Evolutionary conservation across 176 grass and related monocot species (phyloP).

Genomic region (Oryza coarctata): DNA sequence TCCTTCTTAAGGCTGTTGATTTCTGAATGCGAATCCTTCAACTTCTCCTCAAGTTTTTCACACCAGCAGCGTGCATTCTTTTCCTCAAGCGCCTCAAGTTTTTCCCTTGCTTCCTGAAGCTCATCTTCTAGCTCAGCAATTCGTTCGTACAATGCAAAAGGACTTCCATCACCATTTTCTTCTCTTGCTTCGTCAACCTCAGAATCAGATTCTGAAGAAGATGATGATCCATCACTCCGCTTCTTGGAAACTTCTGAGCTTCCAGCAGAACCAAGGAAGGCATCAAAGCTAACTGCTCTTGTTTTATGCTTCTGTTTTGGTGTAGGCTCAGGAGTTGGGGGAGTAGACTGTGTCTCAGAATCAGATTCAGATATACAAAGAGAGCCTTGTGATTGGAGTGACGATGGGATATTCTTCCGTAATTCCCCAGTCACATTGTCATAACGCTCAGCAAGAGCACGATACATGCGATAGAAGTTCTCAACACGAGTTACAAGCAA

Average conservation of each 20-base stretch:
- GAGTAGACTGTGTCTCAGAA: conserved; percentile 46
- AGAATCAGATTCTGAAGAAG: conserved; percentile 65
- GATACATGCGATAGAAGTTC: conserved; percentile 93
- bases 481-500: conserved; percentile 75
- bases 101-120: conserved; percentile 58
- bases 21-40: conserved; percentile 39
- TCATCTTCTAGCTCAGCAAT: conserved; percentile 77
- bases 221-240: conserved; percentile 63
- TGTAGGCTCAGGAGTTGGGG: conserved; percentile 36
- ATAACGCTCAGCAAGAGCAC: conserved; percentile 91
- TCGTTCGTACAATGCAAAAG: conserved; percentile 48
- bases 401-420: conserved; percentile 68
- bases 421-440: conserved; percentile 91
- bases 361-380: conserved; percentile 53
- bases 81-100: conserved; percentile 59
- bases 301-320: conserved; percentile 35
- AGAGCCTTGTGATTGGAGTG: conserved; percentile 68
- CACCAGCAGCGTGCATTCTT: conserved; percentile 43
- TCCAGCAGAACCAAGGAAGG: conserved; percentile 51
- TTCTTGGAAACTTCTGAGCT: conserved; percentile 48
- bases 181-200: conserved; percentile 55
- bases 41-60: conserved; percentile 51
- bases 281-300: conserved; percentile 51
- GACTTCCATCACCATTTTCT: conserved; percentile 47
- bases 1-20: conserved; percentile 36